phyloP scores from a whole-genome alignment of 2,329 filamentous ascomycete species.

The Coniella lustricola region DNA sequence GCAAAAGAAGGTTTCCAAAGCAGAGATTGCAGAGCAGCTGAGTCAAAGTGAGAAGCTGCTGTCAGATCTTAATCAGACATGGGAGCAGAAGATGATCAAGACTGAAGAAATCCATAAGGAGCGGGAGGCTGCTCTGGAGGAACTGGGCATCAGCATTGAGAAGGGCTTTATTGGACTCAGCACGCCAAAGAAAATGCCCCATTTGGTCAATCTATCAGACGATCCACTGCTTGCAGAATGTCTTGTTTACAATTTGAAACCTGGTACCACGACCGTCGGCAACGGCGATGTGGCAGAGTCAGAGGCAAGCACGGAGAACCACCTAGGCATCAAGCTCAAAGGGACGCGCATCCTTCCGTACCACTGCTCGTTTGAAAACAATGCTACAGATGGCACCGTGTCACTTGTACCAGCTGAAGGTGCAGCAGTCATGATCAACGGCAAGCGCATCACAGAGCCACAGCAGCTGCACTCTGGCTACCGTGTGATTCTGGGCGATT shows the following conservation, averaged over 20 bases:
- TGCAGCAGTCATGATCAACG: constrained; percentile 98
- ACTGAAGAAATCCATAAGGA: constrained; percentile 98
- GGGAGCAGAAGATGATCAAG: constrained; percentile 92
- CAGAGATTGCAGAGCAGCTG: constrained; percentile 93
- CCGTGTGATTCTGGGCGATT: constrained; percentile 92
- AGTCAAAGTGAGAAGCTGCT: constrained; percentile 95
- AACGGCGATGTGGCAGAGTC: constrained; percentile 65
- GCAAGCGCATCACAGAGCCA: constrained; percentile 78
- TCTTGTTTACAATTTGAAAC: constrained; percentile 95
- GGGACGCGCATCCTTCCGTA: constrained; percentile 87
- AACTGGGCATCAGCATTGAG: constrained; percentile 96
- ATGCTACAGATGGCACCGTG: constrained; percentile 72
- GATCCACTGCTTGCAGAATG: constrained; percentile 91
- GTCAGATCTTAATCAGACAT: constrained; percentile 93
- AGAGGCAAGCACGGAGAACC: constrained; percentile 66
- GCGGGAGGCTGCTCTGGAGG: constrained; percentile 87
- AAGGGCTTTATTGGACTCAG: constrained; percentile 94
- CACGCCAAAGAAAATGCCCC: constrained; percentile 98
- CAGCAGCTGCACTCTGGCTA: constrained; percentile 85
- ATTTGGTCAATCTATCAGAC: constrained; percentile 95
- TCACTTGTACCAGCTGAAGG: constrained; percentile 82
- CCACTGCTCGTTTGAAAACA: constrained; percentile 89
- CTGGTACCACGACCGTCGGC: constrained; percentile 86
- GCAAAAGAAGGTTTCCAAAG: constrained; percentile 93
- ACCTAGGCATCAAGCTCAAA: constrained; percentile 86